A percentile compares a stretch with the other conserved stretches of the same genome.
Conservation (phyloP, 179 eudicot species). For the Silene coronaria region DNA sequence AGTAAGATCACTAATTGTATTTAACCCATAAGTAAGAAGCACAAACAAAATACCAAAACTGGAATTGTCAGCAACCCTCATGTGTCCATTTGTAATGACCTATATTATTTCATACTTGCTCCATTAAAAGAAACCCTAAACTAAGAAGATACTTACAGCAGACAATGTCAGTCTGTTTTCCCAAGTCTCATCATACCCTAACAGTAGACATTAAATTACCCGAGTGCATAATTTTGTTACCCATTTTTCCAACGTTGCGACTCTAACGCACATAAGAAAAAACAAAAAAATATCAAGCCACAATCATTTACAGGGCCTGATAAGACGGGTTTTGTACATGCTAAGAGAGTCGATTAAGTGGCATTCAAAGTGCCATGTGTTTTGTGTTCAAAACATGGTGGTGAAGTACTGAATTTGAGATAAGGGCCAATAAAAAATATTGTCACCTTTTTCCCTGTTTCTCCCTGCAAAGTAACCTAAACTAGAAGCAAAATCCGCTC, state of each 20-base stretch:
- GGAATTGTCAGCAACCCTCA: neutral
- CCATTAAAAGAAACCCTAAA: neutral
- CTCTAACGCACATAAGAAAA: no score
- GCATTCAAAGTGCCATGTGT: no score
- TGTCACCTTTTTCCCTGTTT: no score
- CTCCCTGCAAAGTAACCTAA: neutral
- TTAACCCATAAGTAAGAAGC: neutral
- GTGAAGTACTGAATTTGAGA: no score
- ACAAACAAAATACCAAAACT: no score
- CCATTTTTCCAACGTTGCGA: no score
- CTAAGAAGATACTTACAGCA: neutral
- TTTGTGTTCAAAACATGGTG: no score
- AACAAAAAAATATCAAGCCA: no score
- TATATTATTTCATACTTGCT: neutral
- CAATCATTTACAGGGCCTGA: neutral
- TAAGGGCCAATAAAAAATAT: no score
- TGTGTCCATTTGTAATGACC: neutral
- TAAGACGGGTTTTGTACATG: no score
- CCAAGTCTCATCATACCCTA: neutral
- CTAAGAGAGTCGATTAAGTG: no score
- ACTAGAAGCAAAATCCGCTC: neutral
- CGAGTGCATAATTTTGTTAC: neutral
- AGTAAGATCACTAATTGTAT: neutral
- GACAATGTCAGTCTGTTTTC: neutral
- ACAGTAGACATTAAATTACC: neutral